Conservation (phyloP, 1,139 yeast genomes). For the Arxiozyma bovina region DNA sequence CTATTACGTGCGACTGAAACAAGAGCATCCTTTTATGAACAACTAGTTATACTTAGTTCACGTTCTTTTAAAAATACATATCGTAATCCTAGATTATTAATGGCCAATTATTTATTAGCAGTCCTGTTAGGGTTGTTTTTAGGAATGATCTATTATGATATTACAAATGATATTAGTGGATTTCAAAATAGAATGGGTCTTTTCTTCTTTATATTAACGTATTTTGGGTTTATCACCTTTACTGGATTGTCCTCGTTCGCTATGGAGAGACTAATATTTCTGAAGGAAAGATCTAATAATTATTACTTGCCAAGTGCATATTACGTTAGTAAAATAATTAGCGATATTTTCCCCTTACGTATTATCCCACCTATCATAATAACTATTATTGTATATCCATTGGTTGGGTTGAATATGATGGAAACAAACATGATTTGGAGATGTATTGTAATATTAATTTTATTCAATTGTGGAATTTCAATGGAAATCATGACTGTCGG, state of each 20-base stretch:
- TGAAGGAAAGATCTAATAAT: conserved; percentile 89
- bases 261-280: conserved; percentile 80
- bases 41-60: conserved; percentile 61
- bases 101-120: conserved; percentile 76
- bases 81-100: conserved; percentile 76
- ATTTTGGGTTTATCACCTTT: conserved; percentile 87
- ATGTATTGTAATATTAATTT: conserved; percentile 57
- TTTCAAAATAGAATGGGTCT: conserved; percentile 91
- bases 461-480: conserved; percentile 82
- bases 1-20: conserved; percentile 31
- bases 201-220: conserved; percentile 79
- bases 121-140: conserved; percentile 71
- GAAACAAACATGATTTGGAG: conserved; percentile 62
- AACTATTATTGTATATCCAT: conserved; percentile 80
- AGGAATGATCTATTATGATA: conserved; percentile 75
- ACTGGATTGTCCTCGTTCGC: conserved; percentile 88
- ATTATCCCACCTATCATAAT: conserved; percentile 82
- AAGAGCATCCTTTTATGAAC: conserved; percentile 51
- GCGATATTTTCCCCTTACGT: conserved; percentile 85
- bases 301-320: conserved; percentile 84
- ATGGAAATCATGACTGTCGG: conserved; percentile 82
- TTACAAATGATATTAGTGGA: conserved; percentile 84
- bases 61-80: conserved; percentile 87
- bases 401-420: conserved; percentile 78
- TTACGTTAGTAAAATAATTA: conserved; percentile 71